Conservation (phyloP, 1,284 basidiomycete genomes). For the Papiliotrema fonsecae region DNA sequence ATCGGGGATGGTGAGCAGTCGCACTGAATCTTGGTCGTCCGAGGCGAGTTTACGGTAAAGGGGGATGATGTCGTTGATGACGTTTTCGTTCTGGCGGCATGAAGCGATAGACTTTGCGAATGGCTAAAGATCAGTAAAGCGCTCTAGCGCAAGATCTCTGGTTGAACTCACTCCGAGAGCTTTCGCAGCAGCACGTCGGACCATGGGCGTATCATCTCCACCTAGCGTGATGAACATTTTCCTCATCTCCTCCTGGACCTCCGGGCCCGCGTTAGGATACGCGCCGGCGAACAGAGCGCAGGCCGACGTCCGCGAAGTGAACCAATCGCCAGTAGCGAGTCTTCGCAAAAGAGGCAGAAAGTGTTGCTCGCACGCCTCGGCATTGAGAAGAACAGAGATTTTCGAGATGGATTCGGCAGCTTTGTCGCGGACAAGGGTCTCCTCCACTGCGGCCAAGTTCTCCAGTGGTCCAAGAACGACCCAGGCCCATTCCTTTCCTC, state of each 20-base stretch:
- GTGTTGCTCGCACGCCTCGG: slow-evolving; percentile 78
- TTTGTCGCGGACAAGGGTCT: slow-evolving; percentile 98
- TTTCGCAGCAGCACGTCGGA: slow-evolving; percentile 91
- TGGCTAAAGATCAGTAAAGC: slow-evolving; percentile 52
- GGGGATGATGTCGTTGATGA: slow-evolving; percentile 82
- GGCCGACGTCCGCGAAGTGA: slow-evolving; percentile 96
- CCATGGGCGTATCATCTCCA: slow-evolving; percentile 98
- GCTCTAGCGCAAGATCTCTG: neutral
- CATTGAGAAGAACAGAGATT: slow-evolving; percentile 72
- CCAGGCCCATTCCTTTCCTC: slow-evolving; percentile 84
- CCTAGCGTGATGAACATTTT: slow-evolving; percentile 79
- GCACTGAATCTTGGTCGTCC: slow-evolving; percentile 98
- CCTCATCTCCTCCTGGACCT: slow-evolving; percentile 82
- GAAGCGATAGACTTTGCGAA: slow-evolving; percentile 60
- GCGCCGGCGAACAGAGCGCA: slow-evolving; percentile 92
- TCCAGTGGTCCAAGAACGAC: slow-evolving; percentile 87
- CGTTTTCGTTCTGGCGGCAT: slow-evolving; percentile 60
- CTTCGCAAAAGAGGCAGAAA: slow-evolving; percentile 90
- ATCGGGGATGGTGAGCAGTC: slow-evolving; percentile 91
- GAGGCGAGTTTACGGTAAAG: slow-evolving; percentile 91
- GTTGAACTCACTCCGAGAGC: slow-evolving; percentile 78
- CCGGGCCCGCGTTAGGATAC: slow-evolving; percentile 70
- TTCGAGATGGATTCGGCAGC: slow-evolving; percentile 96
- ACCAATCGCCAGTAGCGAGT: slow-evolving; percentile 94
- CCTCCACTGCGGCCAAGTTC: slow-evolving; percentile 93